Evolutionary conservation across 257 asterid species (phyloP), one percentile per base, ranked within the genome.

Genomic region (Nicotiana undulata): DNA sequence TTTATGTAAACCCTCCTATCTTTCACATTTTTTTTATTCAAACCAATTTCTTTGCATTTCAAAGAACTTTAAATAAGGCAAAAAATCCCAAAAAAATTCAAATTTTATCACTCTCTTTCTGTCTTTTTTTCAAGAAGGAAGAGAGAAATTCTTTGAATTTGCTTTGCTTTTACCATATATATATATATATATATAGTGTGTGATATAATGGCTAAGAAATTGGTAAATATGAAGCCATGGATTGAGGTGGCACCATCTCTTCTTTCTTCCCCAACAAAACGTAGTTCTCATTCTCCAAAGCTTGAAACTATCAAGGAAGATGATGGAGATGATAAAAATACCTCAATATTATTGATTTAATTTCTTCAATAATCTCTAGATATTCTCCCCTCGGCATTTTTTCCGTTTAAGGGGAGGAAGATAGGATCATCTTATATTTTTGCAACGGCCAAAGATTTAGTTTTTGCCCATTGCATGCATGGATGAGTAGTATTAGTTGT

Each of bases 301-400:
- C 93, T 89, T 0, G 92, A 89, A 80, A 89, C 94, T 1, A 89
- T 89, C 18, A 85, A 59, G 46, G 94, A 90, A 84, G 58, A 51
- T 51, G 40, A 70, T 13, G 88, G 74, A 10, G 83, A 60, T 65
- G 74, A 68, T 18, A 44, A 72, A 44, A 22, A 49, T 8, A 0
- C 34, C 24, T 13, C 37, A 13, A 40, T 7, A 40, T 46, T 22
- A 7, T 49, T 24, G 61, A 0, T 15, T 17, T 40, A 18, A 17
- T 17, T 74, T 74, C 20, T 74, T 74, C 16, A 24, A 74, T 8
- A 2, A 7, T 40, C 0, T 40, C 11, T 40, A 40, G 11, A 40
- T 40, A 8, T 37, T 37, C 46, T 7, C 7, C 46, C 46, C 3
- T 7, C 10, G 1, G 0, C 9, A 8, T 40, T 40, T 40, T 40